Evolutionary conservation across 352 stramenopile species (phyloP).

Genomic region (Pythium graminicola): DNA sequence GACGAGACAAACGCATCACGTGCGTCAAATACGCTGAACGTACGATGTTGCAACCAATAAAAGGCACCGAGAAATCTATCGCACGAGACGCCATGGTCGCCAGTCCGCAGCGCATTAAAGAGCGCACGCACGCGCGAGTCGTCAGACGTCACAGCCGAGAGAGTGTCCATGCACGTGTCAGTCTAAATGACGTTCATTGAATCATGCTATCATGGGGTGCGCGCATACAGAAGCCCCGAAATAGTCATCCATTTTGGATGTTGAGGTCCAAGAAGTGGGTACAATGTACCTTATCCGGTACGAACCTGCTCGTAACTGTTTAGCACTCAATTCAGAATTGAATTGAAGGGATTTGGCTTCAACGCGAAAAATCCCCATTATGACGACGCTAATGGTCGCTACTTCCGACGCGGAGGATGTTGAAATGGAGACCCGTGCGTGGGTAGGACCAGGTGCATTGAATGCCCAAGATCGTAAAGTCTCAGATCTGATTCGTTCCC

Average conservation of each 20-base stretch:
- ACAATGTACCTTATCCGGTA: constrained; percentile 1
- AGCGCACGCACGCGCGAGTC: constrained; percentile 37
- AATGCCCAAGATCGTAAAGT: background rate
- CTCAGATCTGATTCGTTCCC: background rate
- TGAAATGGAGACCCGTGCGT: constrained; percentile 18
- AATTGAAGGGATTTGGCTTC: constrained; percentile 5
- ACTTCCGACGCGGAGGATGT: constrained; percentile 6
- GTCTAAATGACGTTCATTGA: no score
- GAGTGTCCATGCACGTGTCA: no score
- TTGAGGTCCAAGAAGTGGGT: background rate
- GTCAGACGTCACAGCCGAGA: no score
- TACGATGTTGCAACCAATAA: constrained; percentile 60
- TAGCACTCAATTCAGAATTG: constrained; percentile 11
- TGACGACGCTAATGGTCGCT: background rate
- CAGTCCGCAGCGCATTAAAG: constrained; percentile 44
- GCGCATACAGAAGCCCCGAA: no score
- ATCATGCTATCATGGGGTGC: no score
- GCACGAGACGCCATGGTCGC: constrained; percentile 45
- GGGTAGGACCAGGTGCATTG: constrained; percentile 20
- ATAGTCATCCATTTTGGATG: background rate
- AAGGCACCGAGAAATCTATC: constrained; percentile 36
- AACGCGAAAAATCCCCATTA: background rate
- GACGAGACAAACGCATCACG: constrained; percentile 59
- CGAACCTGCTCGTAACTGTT: constrained; percentile 1
- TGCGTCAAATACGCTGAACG: constrained; percentile 60